phyloP scores from a whole-genome alignment of 352 stramenopile genomes.

The Globisporangium orthogonon region DNA sequence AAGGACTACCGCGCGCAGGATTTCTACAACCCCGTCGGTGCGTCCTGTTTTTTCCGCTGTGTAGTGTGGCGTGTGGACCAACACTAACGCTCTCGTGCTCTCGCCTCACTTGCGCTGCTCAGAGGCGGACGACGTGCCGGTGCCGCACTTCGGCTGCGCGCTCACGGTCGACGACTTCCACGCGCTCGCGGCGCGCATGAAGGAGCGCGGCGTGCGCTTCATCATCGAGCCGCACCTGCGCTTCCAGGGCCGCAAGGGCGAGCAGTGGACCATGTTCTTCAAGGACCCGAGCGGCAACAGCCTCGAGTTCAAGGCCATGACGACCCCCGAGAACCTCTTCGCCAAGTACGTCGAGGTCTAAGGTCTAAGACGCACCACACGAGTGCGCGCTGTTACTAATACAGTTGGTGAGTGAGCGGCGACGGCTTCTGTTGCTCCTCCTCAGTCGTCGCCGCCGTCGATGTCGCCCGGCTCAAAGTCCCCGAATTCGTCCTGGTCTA shows the following conservation, averaged over 20 bases:
- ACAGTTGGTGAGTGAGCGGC: too few species aligned
- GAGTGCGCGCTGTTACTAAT: too few species aligned
- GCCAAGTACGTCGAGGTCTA: slow-evolving; percentile 91
- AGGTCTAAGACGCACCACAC: too few species aligned
- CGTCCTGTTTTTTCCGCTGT: slow-evolving; percentile 11
- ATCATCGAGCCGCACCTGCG: slow-evolving; percentile 95
- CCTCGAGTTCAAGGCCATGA: slow-evolving; percentile 99
- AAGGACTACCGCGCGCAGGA: slow-evolving; percentile 91
- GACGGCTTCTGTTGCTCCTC: too few species aligned
- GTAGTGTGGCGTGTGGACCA: too few species aligned
- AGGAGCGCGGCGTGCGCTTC: slow-evolving; percentile 82
- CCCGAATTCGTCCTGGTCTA: slow-evolving; percentile 36
- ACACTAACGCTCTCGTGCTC: too few species aligned
- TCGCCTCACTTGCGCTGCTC: not conserved
- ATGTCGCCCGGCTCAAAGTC: slow-evolving; percentile 50
- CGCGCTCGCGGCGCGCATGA: slow-evolving; percentile 77
- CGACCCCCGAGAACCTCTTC: slow-evolving; percentile 96
- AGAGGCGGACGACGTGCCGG: slow-evolving; percentile 95
- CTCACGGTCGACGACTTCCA: slow-evolving; percentile 93
- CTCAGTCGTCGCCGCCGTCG: slow-evolving; percentile 27
- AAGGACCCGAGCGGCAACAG: slow-evolving; percentile 97
- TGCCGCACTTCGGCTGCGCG: slow-evolving; percentile 94
- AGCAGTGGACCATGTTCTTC: slow-evolving; percentile 99
- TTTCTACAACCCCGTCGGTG: slow-evolving; percentile 94
- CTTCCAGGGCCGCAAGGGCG: slow-evolving; percentile 91